phyloP scores from a whole-genome alignment of 192 early-diverging fungal species.

The Podila horticola region DNA sequence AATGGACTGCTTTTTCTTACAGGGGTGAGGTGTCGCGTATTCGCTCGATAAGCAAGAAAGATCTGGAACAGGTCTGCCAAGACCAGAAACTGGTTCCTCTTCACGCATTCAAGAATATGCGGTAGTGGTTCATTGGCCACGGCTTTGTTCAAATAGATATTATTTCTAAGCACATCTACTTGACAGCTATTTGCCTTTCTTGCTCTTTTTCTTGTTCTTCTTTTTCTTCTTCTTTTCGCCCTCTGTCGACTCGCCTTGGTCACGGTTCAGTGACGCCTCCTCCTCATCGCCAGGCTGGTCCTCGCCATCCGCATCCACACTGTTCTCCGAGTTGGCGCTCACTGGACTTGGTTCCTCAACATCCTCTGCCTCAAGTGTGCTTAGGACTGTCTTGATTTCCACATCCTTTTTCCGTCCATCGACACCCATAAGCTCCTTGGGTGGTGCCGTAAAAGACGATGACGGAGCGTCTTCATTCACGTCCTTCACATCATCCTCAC shows the following conservation, averaged over 20 bases:
- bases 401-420: neutral
- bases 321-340: neutral
- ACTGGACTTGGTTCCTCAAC: conserved; percentile 5
- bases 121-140: too few relatives aligned
- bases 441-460: neutral
- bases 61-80: too few relatives aligned
- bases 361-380: conserved; percentile 8
- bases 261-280: neutral
- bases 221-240: conserved; percentile 18
- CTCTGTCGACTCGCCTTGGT: neutral
- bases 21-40: too few relatives aligned
- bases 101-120: too few relatives aligned
- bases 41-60: too few relatives aligned
- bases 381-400: neutral
- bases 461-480: neutral
- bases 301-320: neutral
- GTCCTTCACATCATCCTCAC: conserved; percentile 6
- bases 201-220: conserved; percentile 29
- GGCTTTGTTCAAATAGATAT: too few relatives aligned
- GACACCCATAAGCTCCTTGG: neutral
- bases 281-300: too few relatives aligned
- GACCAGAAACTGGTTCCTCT: too few relatives aligned
- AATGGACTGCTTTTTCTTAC: too few relatives aligned
- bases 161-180: too few relatives aligned
- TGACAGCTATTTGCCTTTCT: conserved; percentile 11